phyloP scores from a whole-genome alignment of 2,329 filamentous ascomycete genomes.

The Fusarium staphyleae region DNA sequence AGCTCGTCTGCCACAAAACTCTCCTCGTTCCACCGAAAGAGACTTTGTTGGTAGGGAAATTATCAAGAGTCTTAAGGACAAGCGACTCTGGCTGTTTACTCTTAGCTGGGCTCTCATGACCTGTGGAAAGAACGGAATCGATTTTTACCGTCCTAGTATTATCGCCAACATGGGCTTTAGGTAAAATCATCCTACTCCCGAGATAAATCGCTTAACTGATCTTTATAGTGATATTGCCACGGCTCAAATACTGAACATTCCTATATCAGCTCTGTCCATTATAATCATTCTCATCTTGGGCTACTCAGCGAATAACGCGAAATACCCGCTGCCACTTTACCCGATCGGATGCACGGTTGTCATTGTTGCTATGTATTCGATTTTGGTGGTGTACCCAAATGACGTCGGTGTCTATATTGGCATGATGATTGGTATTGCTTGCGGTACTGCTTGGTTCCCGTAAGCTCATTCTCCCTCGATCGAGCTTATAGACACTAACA shows the following conservation, averaged over 20 bases:
- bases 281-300: not conserved
- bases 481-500: slow-evolving; percentile 55
- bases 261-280: not conserved
- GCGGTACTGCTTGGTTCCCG: slow-evolving; percentile 8
- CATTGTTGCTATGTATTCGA: slow-evolving; percentile 1
- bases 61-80: slow-evolving; percentile 46
- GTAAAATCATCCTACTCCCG: too few species aligned
- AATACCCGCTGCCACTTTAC: not conserved
- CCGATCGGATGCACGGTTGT: not conserved
- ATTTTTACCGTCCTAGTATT: slow-evolving; percentile 51
- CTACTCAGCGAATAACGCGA: not conserved
- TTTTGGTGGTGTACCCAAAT: slow-evolving; percentile 5
- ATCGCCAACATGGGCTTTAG: slow-evolving; percentile 43
- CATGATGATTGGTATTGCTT: slow-evolving; percentile 10
- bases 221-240: not conserved
- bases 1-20: slow-evolving; percentile 50
- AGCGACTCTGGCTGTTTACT: slow-evolving; percentile 52
- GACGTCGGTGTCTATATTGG: slow-evolving; percentile 6
- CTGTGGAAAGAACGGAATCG: slow-evolving; percentile 48
- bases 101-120: slow-evolving; percentile 52
- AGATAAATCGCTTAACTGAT: not conserved
- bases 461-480: not conserved
- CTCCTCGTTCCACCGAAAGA: slow-evolving; percentile 48
- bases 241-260: slow-evolving; percentile 8
- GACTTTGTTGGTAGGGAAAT: slow-evolving; percentile 50